Conservation (phyloP, 305 asterid genomes). For the Fraxinus sp. region DNA sequence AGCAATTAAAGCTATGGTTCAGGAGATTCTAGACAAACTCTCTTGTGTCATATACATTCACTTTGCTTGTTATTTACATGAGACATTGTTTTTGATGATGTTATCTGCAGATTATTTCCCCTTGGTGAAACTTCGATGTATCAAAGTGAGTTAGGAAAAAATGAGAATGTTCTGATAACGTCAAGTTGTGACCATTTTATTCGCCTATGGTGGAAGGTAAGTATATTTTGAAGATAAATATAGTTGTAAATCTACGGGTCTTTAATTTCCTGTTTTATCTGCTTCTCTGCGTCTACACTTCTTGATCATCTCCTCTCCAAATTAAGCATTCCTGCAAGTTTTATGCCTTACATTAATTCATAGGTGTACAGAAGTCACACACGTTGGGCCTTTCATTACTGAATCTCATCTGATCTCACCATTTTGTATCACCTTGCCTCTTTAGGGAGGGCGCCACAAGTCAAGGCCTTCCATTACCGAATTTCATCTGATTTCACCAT, state of each 20-base stretch:
- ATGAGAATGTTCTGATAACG: constrained; percentile 59
- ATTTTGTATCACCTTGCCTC: constrained; percentile 14
- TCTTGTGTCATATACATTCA: constrained; percentile 3
- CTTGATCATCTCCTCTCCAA: constrained; percentile 3
- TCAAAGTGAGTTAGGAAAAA: constrained; percentile 40
- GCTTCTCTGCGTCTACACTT: background rate
- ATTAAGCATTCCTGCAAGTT: background rate
- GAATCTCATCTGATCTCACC: constrained; percentile 8
- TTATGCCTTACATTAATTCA: background rate
- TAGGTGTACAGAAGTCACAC: constrained; percentile 1
- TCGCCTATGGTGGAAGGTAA: constrained; percentile 83
- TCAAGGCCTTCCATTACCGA: background rate
- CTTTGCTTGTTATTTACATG: constrained; percentile 9
- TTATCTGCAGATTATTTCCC: constrained; percentile 57
- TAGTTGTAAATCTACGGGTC: background rate
- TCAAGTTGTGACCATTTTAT: constrained; percentile 74
- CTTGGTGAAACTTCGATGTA: constrained; percentile 35
- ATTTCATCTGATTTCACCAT: constrained; percentile 5
- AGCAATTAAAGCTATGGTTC: background rate
- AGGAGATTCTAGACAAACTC: background rate
- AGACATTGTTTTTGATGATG: constrained; percentile 4
- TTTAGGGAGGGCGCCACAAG: constrained; percentile 50
- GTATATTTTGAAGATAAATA: background rate
- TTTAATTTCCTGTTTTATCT: background rate
- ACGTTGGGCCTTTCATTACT: background rate